Percentiles rank a stretch among this genome's conserved stretches.
These are phyloP conservation scores for Mycena crocata DNA, from an alignment of 768 basidiomycete genomes.

Conservation along the genomic window DNA sequence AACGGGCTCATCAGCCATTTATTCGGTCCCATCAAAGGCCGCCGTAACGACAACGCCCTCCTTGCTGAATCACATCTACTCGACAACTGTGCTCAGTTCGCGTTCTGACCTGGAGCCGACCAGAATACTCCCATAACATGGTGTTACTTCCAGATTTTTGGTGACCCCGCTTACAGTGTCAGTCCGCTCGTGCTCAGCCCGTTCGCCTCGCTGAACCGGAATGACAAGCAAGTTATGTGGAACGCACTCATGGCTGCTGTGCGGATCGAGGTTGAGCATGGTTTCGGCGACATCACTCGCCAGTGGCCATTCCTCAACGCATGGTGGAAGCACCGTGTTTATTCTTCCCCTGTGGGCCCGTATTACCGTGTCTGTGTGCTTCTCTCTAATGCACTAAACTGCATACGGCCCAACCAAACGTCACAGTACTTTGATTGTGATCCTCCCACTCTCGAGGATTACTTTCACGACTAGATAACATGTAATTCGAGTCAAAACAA, in stretches of 20 bases:
- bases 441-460: constrained; percentile 29
- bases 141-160: constrained; percentile 37
- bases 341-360: constrained; percentile 33
- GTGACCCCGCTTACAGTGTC: constrained; percentile 42
- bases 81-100: neutral
- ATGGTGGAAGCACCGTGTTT: constrained; percentile 35
- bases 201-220: constrained; percentile 32
- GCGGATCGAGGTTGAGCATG: constrained; percentile 43
- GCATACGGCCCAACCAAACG: constrained; percentile 39
- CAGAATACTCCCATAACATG: constrained; percentile 13
- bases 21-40: constrained; percentile 32
- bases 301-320: constrained; percentile 41
- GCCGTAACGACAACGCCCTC: constrained; percentile 33
- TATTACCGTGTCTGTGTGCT: constrained; percentile 42
- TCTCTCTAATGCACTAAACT: constrained; percentile 39
- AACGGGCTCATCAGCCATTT: constrained; percentile 38
- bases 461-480: constrained; percentile 10
- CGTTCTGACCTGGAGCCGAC: neutral
- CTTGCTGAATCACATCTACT: constrained; percentile 17
- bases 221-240: constrained; percentile 36
- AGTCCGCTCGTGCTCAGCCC: constrained; percentile 35
- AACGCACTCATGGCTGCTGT: constrained; percentile 40
- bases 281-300: constrained; percentile 36
- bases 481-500: neutral
- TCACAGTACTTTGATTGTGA: constrained; percentile 36